Percentiles rank a stretch among this genome's conserved stretches.
Evolutionary conservation across 306 rosid genomes (phyloP).

Genomic region (Styphnolobium japonicum): DNA sequence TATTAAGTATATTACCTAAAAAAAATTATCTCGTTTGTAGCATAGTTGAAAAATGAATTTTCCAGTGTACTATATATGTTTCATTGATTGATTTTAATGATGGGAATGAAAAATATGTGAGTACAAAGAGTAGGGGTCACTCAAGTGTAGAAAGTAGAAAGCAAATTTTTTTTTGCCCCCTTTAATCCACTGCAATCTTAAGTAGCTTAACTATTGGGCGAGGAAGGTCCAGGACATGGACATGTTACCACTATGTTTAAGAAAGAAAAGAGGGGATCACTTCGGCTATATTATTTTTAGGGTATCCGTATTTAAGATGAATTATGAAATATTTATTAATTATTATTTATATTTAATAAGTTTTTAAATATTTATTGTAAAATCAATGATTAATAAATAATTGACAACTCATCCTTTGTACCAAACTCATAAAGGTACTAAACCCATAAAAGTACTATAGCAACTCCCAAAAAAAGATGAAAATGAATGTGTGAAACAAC

Average conservation of each 20-base stretch:
- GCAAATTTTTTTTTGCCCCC: background rate
- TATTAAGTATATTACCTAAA: background rate
- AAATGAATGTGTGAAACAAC: too few relatives aligned
- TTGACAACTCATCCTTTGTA: too few relatives aligned
- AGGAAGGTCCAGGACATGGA: slow-evolving; percentile 29
- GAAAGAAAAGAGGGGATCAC: too few relatives aligned
- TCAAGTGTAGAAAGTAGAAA: background rate
- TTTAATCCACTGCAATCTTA: background rate
- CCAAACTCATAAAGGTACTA: too few relatives aligned
- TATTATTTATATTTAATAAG: too few relatives aligned
- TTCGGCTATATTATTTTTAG: too few relatives aligned
- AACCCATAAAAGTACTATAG: too few relatives aligned
- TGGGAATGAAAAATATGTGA: background rate
- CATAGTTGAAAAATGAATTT: background rate
- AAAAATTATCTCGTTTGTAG: background rate
- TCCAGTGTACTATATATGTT: background rate
- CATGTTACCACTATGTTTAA: background rate
- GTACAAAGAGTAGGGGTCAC: background rate
- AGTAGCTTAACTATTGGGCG: background rate
- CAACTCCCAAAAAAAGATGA: too few relatives aligned
- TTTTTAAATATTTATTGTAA: too few relatives aligned
- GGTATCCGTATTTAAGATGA: too few relatives aligned
- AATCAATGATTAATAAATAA: too few relatives aligned
- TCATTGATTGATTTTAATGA: background rate
- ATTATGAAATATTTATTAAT: too few relatives aligned